Evolutionary conservation across 257 asterid genomes (phyloP).

Genomic region (Verbena officinalis): DNA sequence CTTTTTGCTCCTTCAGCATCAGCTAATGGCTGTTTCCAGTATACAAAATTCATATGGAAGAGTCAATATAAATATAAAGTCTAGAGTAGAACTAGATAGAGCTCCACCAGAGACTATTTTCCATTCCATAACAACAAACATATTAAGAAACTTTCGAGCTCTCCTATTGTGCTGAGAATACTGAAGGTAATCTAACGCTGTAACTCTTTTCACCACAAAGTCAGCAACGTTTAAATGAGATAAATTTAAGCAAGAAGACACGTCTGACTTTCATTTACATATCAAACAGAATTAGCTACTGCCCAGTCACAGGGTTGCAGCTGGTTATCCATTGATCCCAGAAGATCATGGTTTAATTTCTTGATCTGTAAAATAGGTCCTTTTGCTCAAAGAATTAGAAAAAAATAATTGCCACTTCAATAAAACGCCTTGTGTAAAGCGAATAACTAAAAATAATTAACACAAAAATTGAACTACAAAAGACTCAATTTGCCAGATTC

Average conservation of each 20-base stretch:
- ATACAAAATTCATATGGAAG: constrained; percentile 22
- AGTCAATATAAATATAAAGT: constrained; percentile 12
- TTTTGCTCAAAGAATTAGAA: constrained; percentile 4
- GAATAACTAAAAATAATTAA: not conserved
- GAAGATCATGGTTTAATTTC: not conserved
- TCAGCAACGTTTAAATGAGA: constrained; percentile 5
- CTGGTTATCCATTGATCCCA: not conserved
- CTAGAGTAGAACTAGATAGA: constrained; percentile 11
- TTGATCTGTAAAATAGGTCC: constrained; percentile 7
- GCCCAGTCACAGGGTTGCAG: constrained; percentile 2
- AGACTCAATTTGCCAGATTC: constrained; percentile 6
- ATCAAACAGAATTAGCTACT: not conserved
- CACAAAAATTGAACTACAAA: not conserved
- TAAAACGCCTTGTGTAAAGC: not conserved
- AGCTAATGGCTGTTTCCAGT: constrained; percentile 85
- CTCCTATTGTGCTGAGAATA: not conserved
- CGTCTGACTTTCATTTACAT: not conserved
- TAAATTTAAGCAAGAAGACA: constrained; percentile 6
- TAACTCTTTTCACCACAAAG: constrained; percentile 12
- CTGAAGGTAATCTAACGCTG: not conserved
- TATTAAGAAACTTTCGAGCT: not conserved
- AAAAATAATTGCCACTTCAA: not conserved
- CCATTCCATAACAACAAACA: constrained; percentile 9
- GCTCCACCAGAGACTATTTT: not conserved
- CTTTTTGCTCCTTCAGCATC: constrained; percentile 96